These are phyloP conservation scores for Vitis hybrid DNA, from an alignment of 177 flowering plant species.

Conservation along the genomic window DNA sequence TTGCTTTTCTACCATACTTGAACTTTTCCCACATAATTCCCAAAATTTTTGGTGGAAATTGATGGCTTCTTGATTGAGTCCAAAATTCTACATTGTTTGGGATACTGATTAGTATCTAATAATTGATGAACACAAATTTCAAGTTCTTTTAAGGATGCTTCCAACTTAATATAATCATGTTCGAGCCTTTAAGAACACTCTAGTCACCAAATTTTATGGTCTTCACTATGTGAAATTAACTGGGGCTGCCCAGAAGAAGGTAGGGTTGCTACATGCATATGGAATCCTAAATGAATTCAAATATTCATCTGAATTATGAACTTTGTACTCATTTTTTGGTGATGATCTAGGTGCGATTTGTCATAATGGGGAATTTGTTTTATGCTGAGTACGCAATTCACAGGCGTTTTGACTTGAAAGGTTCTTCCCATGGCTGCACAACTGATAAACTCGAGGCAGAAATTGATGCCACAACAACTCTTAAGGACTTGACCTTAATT, in stretches of 20 bases:
- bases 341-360: constrained; percentile 83
- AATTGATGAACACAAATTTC: constrained; percentile 5
- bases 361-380: constrained; percentile 91
- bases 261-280: constrained; percentile 5
- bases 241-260: constrained; percentile 84
- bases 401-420: constrained; percentile 89
- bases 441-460: constrained; percentile 75
- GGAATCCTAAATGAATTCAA: background rate
- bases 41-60: too few species aligned
- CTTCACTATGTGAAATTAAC: constrained; percentile 84
- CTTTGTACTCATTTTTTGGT: constrained; percentile 1
- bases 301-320: background rate
- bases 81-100: too few species aligned
- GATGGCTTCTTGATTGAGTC: too few species aligned
- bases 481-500: constrained; percentile 95
- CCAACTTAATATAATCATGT: constrained; percentile 93
- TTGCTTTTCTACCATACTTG: too few species aligned
- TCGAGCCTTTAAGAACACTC: constrained; percentile 73
- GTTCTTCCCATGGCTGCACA: constrained; percentile 86
- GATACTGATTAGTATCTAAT: background rate
- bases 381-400: constrained; percentile 74
- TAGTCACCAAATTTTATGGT: constrained; percentile 86
- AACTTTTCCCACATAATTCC: too few species aligned
- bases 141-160: constrained; percentile 91
- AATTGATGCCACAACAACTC: constrained; percentile 73